Conservation (phyloP, 139 green algal genomes). For the Spirogloea muscicola region DNA sequence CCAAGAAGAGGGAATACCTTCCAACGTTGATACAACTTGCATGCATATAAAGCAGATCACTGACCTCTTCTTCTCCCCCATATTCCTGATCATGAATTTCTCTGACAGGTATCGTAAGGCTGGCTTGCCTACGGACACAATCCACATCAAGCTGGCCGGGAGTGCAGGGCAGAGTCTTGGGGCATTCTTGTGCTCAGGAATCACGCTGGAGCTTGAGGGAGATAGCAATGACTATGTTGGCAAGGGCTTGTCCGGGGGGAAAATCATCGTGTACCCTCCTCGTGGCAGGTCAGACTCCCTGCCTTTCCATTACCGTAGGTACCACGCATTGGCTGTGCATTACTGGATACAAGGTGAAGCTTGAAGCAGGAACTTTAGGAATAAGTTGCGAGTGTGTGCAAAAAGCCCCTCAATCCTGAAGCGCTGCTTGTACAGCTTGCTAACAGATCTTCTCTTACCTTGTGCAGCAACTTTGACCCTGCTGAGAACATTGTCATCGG, state of each 20-base stretch:
- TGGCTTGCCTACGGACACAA: constrained; percentile 79
- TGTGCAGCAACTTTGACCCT: constrained; percentile 63
- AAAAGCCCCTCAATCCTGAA: too few species aligned
- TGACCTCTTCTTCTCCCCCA: too few species aligned
- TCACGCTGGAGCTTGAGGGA: constrained; percentile 83
- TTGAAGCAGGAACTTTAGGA: too few species aligned
- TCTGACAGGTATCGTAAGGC: constrained; percentile 68
- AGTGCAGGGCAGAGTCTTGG: constrained; percentile 85
- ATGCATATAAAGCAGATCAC: too few species aligned
- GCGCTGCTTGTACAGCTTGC: constrained; percentile 58
- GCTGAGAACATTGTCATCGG: constrained; percentile 89
- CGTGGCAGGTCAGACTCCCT: too few species aligned
- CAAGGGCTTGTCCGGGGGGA: constrained; percentile 68
- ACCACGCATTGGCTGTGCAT: too few species aligned
- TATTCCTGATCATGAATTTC: too few species aligned
- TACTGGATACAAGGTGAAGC: too few species aligned
- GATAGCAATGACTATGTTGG: constrained; percentile 95
- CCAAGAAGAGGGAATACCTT: too few species aligned
- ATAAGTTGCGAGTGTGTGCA: too few species aligned
- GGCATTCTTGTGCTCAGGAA: constrained; percentile 73
- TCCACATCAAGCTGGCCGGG: constrained; percentile 82
- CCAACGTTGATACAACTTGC: too few species aligned
- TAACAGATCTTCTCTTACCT: constrained; percentile 74
- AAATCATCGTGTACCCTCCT: constrained; percentile 44
- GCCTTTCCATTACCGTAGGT: too few species aligned